Conservation (phyloP, 306 rosid species). For the Castanea crenata region DNA sequence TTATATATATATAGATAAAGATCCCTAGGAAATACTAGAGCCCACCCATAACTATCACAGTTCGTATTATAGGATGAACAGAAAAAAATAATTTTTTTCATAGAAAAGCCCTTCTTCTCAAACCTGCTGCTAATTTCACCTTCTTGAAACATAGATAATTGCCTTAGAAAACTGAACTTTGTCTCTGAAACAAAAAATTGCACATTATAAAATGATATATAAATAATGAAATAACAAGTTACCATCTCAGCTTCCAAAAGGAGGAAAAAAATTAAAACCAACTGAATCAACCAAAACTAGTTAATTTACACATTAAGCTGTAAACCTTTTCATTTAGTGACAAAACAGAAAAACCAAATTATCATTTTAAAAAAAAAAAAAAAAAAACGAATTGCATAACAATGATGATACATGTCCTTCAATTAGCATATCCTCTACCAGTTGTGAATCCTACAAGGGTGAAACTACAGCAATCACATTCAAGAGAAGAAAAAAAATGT, state of each 20-base stretch:
- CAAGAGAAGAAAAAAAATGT: constrained; percentile 36
- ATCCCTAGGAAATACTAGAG: not conserved
- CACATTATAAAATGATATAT: no score
- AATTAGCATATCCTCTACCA: constrained; percentile 70
- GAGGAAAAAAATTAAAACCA: not conserved
- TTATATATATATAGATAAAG: not conserved
- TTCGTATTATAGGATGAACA: not conserved
- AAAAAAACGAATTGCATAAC: constrained; percentile 62
- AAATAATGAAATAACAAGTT: not conserved
- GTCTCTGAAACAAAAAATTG: no score
- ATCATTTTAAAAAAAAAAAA: not conserved
- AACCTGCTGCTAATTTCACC: constrained; percentile 85
- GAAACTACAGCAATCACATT: constrained; percentile 74
- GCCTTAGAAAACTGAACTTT: not conserved
- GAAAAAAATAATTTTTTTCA: constrained; percentile 44
- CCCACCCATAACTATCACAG: not conserved
- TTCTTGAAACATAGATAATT: constrained; percentile 40
- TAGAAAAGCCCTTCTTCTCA: constrained; percentile 88
- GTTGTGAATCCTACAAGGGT: constrained; percentile 60
- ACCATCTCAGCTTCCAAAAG: not conserved
- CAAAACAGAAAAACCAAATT: constrained; percentile 41
- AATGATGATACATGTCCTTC: constrained; percentile 68
- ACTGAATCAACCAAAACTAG: not conserved
- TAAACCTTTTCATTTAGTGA: constrained; percentile 14
- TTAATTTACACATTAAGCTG: not conserved